phyloP scores from a whole-genome alignment of 805 yeast species.

The Monosporozyma siamensis region DNA sequence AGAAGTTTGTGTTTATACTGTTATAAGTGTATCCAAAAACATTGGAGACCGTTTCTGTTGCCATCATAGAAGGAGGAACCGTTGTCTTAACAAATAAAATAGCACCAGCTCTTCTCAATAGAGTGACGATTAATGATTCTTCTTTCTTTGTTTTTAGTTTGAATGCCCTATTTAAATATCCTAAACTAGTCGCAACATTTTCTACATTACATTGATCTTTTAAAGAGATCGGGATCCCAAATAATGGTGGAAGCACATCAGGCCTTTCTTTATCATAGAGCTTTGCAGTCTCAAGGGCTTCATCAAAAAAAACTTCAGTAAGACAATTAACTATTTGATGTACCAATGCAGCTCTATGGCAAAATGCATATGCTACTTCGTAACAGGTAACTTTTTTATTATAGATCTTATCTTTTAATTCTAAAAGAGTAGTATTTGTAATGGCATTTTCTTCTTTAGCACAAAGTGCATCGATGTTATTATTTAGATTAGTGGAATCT shows the following conservation, averaged over 20 bases:
- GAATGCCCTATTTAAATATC: constrained; percentile 14
- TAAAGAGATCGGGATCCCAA: constrained; percentile 57
- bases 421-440: constrained; percentile 12
- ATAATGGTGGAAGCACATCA: constrained; percentile 49
- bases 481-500: constrained; percentile 9
- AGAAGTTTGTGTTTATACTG: constrained; percentile 40
- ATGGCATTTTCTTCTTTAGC: constrained; percentile 12
- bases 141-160: constrained; percentile 10
- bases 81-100: constrained; percentile 49
- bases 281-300: constrained; percentile 44
- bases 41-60: constrained; percentile 46
- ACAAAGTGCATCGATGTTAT: constrained; percentile 10
- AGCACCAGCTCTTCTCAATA: constrained; percentile 36
- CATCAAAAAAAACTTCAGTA: constrained; percentile 37
- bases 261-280: constrained; percentile 33
- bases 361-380: constrained; percentile 34
- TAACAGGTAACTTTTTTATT: constrained; percentile 6
- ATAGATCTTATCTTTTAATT: constrained; percentile 7
- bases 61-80: constrained; percentile 56
- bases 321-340: constrained; percentile 39
- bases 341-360: constrained; percentile 46
- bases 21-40: constrained; percentile 46
- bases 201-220: constrained; percentile 34
- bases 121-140: constrained; percentile 17
- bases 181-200: constrained; percentile 18